These are phyloP conservation scores for Chrysosporium queenslandicum DNA, from an alignment of 2,329 filamentous ascomycete genomes.

Conservation along the genomic window DNA sequence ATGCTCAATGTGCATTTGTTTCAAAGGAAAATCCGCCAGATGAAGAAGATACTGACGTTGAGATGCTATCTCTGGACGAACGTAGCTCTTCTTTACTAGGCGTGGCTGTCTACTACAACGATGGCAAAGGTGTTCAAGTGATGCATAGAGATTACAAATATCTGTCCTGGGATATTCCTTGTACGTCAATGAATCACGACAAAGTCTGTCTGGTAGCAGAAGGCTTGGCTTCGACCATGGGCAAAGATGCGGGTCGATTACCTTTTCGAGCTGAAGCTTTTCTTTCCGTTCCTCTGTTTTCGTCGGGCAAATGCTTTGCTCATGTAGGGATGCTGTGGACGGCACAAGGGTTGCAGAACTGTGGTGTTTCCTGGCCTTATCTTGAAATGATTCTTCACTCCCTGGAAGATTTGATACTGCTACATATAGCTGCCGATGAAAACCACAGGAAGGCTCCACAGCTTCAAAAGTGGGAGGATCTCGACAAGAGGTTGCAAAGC, in stretches of 20 bases:
- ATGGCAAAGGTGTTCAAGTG: slow-evolving; percentile 38
- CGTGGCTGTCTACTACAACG: slow-evolving; percentile 56
- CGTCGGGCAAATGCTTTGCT: slow-evolving; percentile 55
- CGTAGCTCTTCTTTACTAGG: slow-evolving; percentile 46
- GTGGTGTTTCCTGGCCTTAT: slow-evolving; percentile 54
- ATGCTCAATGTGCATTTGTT: slow-evolving; percentile 59
- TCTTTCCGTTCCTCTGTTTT: slow-evolving; percentile 56
- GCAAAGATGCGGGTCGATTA: slow-evolving; percentile 49
- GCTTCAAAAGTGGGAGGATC: slow-evolving; percentile 31
- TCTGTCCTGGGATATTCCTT: slow-evolving; percentile 54
- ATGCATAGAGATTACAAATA: slow-evolving; percentile 54
- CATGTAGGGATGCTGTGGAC: slow-evolving; percentile 67
- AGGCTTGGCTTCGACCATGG: slow-evolving; percentile 48
- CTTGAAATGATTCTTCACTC: slow-evolving; percentile 59
- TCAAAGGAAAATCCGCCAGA: slow-evolving; percentile 53
- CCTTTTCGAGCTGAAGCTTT: slow-evolving; percentile 56
- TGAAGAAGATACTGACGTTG: slow-evolving; percentile 48
- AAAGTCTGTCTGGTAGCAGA: slow-evolving; percentile 61
- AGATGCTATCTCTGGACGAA: slow-evolving; percentile 52
- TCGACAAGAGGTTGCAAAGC: slow-evolving; percentile 15
- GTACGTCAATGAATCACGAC: slow-evolving; percentile 60
- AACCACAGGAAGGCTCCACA: slow-evolving; percentile 19
- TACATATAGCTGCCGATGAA: slow-evolving; percentile 30
- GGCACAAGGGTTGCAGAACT: slow-evolving; percentile 46
- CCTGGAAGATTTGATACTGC: slow-evolving; percentile 55